Percentiles rank a stretch among this genome's conserved stretches.
phyloP scores from a whole-genome alignment of 148 eudicot species.

The Arctostaphylos glauca region DNA sequence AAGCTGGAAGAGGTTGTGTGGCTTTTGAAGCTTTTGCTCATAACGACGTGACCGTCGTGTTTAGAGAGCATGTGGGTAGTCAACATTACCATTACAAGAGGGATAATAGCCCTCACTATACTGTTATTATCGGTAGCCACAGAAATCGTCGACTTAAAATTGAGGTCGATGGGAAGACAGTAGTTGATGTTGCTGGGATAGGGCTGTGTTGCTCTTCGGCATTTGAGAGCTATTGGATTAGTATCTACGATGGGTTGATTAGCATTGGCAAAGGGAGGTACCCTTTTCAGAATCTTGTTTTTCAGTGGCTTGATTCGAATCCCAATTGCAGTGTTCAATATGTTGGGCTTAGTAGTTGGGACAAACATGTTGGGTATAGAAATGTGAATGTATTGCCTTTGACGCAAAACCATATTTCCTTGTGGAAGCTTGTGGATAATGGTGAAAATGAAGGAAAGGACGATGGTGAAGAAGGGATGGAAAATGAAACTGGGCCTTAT shows the following conservation, averaged over 20 bases:
- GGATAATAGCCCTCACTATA: conserved; percentile 89
- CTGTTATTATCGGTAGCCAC: conserved; percentile 87
- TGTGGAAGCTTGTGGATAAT: conserved; percentile 82
- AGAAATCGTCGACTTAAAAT: conserved; percentile 76
- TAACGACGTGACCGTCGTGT: conserved; percentile 89
- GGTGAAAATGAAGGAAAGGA: conserved; percentile 47
- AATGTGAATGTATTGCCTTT: conserved; percentile 80
- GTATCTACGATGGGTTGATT: conserved; percentile 88
- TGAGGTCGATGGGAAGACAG: conserved; percentile 79
- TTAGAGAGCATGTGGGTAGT: conserved; percentile 84
- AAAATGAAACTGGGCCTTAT: conserved; percentile 40
- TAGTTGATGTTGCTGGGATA: conserved; percentile 78
- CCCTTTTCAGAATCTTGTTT: conserved; percentile 90
- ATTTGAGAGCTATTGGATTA: conserved; percentile 92
- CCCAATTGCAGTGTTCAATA: conserved; percentile 83
- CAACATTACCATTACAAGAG: conserved; percentile 92
- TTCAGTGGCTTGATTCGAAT: conserved; percentile 91
- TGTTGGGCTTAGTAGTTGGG: conserved; percentile 97
- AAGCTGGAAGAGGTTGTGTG: conserved; percentile 93
- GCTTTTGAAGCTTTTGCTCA: conserved; percentile 91
- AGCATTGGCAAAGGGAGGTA: conserved; percentile 92
- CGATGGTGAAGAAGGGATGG: conserved; percentile 50
- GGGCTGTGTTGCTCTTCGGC: conserved; percentile 75
- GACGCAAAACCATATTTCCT: conserved; percentile 72
- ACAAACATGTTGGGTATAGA: conserved; percentile 92